Conservation (phyloP, 257 asterid genomes). For the Solanum appendiculatum region DNA sequence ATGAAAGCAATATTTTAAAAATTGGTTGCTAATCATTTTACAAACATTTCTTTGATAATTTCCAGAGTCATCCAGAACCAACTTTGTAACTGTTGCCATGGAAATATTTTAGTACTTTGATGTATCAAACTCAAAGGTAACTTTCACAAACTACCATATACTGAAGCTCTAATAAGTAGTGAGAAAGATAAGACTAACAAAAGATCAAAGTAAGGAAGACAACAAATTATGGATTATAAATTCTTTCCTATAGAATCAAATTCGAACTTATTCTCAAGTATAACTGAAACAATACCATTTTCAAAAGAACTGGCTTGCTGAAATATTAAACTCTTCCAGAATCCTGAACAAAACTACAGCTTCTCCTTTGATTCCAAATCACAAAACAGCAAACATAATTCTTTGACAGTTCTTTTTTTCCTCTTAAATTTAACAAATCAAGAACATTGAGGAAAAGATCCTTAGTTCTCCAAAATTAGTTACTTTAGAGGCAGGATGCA, state of each 20-base stretch:
- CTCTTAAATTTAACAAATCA: not conserved
- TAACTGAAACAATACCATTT: not conserved
- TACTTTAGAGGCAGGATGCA: not conserved
- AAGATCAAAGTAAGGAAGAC: not conserved
- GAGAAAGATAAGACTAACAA: not conserved
- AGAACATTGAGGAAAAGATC: not conserved
- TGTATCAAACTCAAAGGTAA: not conserved
- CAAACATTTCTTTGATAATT: not conserved
- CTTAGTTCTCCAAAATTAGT: not conserved
- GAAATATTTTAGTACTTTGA: not conserved
- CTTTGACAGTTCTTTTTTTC: not conserved
- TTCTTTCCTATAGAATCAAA: not conserved
- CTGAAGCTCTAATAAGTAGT: not conserved
- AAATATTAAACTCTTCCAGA: not conserved
- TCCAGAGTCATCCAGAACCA: not conserved
- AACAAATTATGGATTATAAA: not conserved
- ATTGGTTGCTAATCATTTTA: not conserved
- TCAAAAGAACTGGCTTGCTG: not conserved
- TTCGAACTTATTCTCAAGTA: not conserved
- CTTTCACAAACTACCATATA: not conserved
- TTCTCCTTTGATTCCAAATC: not conserved
- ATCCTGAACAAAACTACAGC: not conserved
- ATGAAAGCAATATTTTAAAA: not conserved
- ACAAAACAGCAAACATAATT: not conserved
- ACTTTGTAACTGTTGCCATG: not conserved